These are phyloP conservation scores for Cardamine chenopodiifolia DNA, from an alignment of 345 rosid genomes.

Conservation along the genomic window DNA sequence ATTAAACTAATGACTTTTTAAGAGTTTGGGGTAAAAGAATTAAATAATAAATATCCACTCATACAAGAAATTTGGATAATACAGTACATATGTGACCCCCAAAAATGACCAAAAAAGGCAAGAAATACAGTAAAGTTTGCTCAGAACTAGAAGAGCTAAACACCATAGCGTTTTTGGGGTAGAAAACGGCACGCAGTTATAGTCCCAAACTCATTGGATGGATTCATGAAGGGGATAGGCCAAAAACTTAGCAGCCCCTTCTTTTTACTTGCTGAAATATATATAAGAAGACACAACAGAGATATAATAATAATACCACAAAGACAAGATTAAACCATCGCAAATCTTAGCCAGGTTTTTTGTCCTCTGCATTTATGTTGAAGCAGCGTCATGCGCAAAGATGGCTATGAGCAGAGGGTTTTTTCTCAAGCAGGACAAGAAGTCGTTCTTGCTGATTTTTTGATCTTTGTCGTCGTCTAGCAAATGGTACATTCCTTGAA, in stretches of 20 bases:
- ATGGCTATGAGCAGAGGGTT: conserved; percentile 75
- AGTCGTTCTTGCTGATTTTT: conserved; percentile 55
- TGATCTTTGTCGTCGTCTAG: conserved; percentile 66
- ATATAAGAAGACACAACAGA: conserved; percentile 11
- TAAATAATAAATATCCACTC: neutral
- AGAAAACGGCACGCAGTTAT: conserved; percentile 33
- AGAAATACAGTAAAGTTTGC: conserved; percentile 29
- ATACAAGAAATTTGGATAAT: conserved; percentile 18
- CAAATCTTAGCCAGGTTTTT: conserved; percentile 32
- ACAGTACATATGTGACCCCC: conserved; percentile 21
- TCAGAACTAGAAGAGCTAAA: conserved; percentile 31
- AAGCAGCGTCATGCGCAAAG: conserved; percentile 49
- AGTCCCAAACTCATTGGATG: conserved; percentile 12
- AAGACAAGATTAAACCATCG: conserved; percentile 1
- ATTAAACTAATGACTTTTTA: neutral
- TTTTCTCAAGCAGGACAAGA: conserved; percentile 59
- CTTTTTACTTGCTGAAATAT: conserved; percentile 9
- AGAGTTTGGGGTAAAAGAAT: conserved; percentile 3
- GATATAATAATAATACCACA: conserved; percentile 22
- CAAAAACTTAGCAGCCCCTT: conserved; percentile 40
- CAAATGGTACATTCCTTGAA: conserved; percentile 53
- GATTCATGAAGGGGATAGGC: conserved; percentile 21
- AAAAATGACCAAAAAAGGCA: neutral
- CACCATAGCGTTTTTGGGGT: conserved; percentile 31
- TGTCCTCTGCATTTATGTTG: conserved; percentile 26